Evolutionary conservation across 306 rosid species (phyloP).

Genomic region (Glycine latifolia): DNA sequence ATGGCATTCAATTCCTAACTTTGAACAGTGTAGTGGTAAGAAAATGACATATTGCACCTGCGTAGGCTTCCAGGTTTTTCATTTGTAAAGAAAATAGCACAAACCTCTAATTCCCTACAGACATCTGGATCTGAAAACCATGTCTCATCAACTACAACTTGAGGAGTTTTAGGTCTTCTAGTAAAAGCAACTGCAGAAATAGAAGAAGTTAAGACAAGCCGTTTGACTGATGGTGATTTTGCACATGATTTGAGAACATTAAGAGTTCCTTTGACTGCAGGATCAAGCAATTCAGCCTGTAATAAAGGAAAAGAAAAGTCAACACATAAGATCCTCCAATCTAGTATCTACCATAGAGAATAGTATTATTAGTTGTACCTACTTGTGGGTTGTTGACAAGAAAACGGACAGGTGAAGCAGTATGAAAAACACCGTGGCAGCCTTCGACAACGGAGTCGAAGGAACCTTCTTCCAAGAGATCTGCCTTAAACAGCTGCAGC

Average conservation of each 20-base stretch:
- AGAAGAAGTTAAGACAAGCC: conserved; percentile 59
- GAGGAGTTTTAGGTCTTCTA: conserved; percentile 45
- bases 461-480: conserved; percentile 62
- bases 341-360: no score
- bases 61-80: no score
- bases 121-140: no score
- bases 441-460: conserved; percentile 55
- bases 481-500: conserved; percentile 56
- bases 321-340: no score
- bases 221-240: conserved; percentile 49
- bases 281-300: conserved; percentile 54
- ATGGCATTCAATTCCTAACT: conserved; percentile 34
- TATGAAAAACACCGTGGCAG: conserved; percentile 69
- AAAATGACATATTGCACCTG: conserved; percentile 1
- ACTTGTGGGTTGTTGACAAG: conserved; percentile 45
- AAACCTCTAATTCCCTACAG: no score
- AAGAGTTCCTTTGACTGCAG: conserved; percentile 60
- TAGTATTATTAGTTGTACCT: no score
- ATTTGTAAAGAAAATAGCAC: no score
- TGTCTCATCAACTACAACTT: conserved; percentile 48
- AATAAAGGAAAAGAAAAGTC: no score
- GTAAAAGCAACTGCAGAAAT: conserved; percentile 14
- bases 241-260: conserved; percentile 61
- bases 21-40: conserved; percentile 39
- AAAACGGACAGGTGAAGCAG: conserved; percentile 59